Evolutionary conservation across 179 eudicot genomes (phyloP), one percentile per base, ranked within the genome.

Genomic region (Drosera spatulata): DNA sequence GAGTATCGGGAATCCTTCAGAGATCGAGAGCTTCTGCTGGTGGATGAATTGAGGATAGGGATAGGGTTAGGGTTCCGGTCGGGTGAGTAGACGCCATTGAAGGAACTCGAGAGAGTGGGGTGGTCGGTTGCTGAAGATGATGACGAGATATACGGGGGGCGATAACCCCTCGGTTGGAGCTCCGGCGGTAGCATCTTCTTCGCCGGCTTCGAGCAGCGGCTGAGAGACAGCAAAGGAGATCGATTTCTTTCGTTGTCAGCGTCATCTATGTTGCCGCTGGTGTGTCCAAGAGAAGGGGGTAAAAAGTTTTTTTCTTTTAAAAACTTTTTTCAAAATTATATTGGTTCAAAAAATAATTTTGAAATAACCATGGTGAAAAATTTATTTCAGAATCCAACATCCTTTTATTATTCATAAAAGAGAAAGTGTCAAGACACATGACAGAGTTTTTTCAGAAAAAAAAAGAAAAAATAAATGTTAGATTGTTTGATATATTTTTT

Each of bases 121-220:
- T 82, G 67, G 66, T 75, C 77, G 44, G 70, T 12, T 61, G 96
- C 75, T 46, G 86, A 48, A 14, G 88, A 71, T 67, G 85, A 74
- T 76, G 75, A 72, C 1, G 88, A 22, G 1, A 22, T 1, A 22
- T 22, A 22, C 33, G 33, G 33, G 33, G 33, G 88, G 15, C 96
- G 96, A 79, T 62, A 77, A n/a, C 79, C 67, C 43, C 84, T 75
- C 12, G 87, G 70, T 49, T 85, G 80, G 62, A 88, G 84, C 80
- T 85, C 94, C 86, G 87, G 81, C 66, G 89, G 79, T 45, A 88
- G 64, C 96, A 88, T 88, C 43, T 63, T 88, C 43, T 63, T 69
- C 55, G 47, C 70, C 55, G 75, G 63, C 39, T 7, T 43, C 5
- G 8, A 43, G 5, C 45, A 43, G 6, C 5, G 45, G 2, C 6